phyloP scores from a whole-genome alignment of 2,329 filamentous ascomycete species.

The Hypoxylon sp. region DNA sequence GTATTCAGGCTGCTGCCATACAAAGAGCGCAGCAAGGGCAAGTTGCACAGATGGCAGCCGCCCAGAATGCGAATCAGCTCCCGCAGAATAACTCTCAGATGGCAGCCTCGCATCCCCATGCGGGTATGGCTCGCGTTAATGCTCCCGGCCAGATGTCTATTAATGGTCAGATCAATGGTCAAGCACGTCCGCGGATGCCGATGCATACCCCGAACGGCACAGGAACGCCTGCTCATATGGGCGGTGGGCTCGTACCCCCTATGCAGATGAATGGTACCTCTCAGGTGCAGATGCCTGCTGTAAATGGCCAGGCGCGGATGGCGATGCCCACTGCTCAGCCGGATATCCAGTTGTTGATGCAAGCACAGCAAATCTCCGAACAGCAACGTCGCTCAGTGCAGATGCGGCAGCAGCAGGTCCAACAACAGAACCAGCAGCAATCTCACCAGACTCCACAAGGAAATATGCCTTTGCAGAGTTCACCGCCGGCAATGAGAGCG shows the following conservation, averaged over 20 bases:
- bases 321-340: slow-evolving; percentile 61
- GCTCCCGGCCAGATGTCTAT: slow-evolving; percentile 60
- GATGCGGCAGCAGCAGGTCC: slow-evolving; percentile 58
- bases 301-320: slow-evolving; percentile 71
- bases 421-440: slow-evolving; percentile 54
- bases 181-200: slow-evolving; percentile 64
- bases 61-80: slow-evolving; percentile 54
- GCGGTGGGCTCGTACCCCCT: slow-evolving; percentile 63
- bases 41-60: slow-evolving; percentile 60
- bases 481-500: slow-evolving; percentile 60
- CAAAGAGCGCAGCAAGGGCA: slow-evolving; percentile 62
- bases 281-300: slow-evolving; percentile 76
- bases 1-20: slow-evolving; percentile 56
- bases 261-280: slow-evolving; percentile 74
- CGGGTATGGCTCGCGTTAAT: slow-evolving; percentile 56
- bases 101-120: slow-evolving; percentile 51
- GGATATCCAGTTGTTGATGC: slow-evolving; percentile 69
- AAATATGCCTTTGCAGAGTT: slow-evolving; percentile 52
- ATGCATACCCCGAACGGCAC: slow-evolving; percentile 67
- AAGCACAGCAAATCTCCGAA: slow-evolving; percentile 75
- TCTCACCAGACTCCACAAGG: slow-evolving; percentile 55
- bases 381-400: slow-evolving; percentile 69
- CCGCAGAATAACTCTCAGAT: slow-evolving; percentile 54
- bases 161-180: slow-evolving; percentile 61
- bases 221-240: slow-evolving; percentile 62